These are phyloP conservation scores for Linum tenue DNA, from an alignment of 345 rosid species.

Conservation along the genomic window DNA sequence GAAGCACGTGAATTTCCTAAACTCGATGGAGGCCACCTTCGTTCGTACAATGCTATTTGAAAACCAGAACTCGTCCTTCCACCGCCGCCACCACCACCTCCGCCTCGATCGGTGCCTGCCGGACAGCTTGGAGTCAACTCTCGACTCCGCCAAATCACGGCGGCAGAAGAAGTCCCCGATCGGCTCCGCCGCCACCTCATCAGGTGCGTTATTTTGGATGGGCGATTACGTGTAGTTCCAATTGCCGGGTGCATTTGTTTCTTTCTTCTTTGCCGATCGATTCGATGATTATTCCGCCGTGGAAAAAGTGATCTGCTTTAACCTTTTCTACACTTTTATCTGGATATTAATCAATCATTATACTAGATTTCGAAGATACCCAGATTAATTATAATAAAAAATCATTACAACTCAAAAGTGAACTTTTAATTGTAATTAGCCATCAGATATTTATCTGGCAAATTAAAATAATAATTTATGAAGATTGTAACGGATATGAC, in stretches of 20 bases:
- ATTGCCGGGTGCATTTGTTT: too few species aligned
- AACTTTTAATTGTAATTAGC: too few species aligned
- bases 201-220: not conserved
- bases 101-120: slow-evolving; percentile 43
- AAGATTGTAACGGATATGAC: not conserved
- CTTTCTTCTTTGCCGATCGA: too few species aligned
- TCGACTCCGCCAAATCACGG: slow-evolving; percentile 20
- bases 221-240: not conserved
- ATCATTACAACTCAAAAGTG: too few species aligned
- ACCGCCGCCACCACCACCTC: slow-evolving; percentile 6
- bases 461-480: not conserved
- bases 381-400: too few species aligned
- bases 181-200: slow-evolving; percentile 1
- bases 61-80: slow-evolving; percentile 3
- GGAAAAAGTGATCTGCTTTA: too few species aligned
- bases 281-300: too few species aligned
- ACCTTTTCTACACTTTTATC: too few species aligned
- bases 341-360: too few species aligned
- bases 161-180: slow-evolving; percentile 12
- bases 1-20: slow-evolving; percentile 34
- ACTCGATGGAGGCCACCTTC: slow-evolving; percentile 40
- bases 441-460: too few species aligned
- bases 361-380: too few species aligned
- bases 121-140: slow-evolving; percentile 39
- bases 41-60: slow-evolving; percentile 29